These are phyloP conservation scores for Lactifluus rugatus DNA, from an alignment of 768 basidiomycete genomes.

Conservation along the genomic window DNA sequence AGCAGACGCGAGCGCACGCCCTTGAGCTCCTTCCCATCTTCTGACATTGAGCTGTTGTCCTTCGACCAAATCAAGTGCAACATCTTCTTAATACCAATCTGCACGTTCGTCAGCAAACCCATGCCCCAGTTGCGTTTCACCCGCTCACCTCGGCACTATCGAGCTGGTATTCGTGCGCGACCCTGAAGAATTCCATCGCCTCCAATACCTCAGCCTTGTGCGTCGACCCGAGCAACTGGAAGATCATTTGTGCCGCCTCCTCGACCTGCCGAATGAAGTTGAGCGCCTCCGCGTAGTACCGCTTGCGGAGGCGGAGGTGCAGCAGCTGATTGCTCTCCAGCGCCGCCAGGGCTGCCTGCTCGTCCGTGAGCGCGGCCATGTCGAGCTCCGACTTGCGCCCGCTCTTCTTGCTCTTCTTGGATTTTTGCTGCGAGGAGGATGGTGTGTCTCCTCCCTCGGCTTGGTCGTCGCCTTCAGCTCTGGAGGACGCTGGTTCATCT, in stretches of 20 bases:
- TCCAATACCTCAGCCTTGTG: constrained; percentile 78
- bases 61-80: constrained; percentile 95
- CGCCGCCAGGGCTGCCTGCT: constrained; percentile 61
- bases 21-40: constrained; percentile 70
- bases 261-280: constrained; percentile 68
- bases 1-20: constrained; percentile 80
- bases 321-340: constrained; percentile 57
- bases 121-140: not conserved
- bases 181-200: constrained; percentile 82
- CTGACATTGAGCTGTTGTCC: constrained; percentile 73
- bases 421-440: constrained; percentile 10
- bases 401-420: constrained; percentile 34
- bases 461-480: constrained; percentile 23
- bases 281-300: constrained; percentile 80
- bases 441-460: constrained; percentile 1
- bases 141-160: constrained; percentile 59
- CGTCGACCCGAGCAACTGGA: constrained; percentile 74
- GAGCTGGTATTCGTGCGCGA: constrained; percentile 73
- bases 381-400: constrained; percentile 64
- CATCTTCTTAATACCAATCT: constrained; percentile 93
- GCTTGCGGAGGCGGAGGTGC: constrained; percentile 63
- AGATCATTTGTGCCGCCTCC: constrained; percentile 58
- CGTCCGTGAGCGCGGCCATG: constrained; percentile 56
- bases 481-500: constrained; percentile 27
- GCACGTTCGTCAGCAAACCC: not conserved